Percentiles rank a stretch among this genome's conserved stretches.
These are phyloP conservation scores for Coemansia sp. DNA, from an alignment of 192 early-diverging fungal species.

Conservation along the genomic window DNA sequence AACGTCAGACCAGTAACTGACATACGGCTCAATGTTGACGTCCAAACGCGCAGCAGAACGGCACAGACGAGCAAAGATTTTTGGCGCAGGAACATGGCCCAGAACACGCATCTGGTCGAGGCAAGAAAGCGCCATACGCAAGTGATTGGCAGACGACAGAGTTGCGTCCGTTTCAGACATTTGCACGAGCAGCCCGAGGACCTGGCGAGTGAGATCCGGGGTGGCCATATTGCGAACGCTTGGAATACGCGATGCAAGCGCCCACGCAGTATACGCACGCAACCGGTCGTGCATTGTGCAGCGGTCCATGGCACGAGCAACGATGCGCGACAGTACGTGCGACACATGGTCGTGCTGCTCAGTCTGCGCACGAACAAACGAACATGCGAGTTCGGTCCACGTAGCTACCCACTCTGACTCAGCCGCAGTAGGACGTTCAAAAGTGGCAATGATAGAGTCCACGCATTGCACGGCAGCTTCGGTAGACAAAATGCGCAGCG, in stretches of 20 bases:
- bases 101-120: constrained; percentile 31
- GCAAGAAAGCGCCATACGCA: constrained; percentile 7
- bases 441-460: background rate
- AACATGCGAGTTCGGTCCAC: background rate
- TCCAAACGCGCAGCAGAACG: constrained; percentile 7
- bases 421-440: background rate
- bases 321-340: background rate
- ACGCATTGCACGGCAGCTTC: constrained; percentile 16
- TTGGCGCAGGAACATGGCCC: constrained; percentile 11
- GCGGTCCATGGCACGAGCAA: background rate
- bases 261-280: background rate
- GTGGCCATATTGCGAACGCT: background rate
- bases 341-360: background rate
- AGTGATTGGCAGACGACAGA: background rate
- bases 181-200: background rate
- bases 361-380: too few species aligned
- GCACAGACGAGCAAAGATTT: constrained; percentile 18
- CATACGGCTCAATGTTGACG: constrained; percentile 14
- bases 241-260: background rate
- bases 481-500: constrained; percentile 4
- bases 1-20: constrained; percentile 12
- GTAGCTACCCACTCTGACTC: background rate
- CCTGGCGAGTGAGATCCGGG: background rate
- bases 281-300: background rate
- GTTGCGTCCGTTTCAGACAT: background rate